A percentile compares a stretch with the other conserved stretches of the same genome.
phyloP scores from a whole-genome alignment of 2,329 filamentous ascomycete species.

The Byssothecium circinans region DNA sequence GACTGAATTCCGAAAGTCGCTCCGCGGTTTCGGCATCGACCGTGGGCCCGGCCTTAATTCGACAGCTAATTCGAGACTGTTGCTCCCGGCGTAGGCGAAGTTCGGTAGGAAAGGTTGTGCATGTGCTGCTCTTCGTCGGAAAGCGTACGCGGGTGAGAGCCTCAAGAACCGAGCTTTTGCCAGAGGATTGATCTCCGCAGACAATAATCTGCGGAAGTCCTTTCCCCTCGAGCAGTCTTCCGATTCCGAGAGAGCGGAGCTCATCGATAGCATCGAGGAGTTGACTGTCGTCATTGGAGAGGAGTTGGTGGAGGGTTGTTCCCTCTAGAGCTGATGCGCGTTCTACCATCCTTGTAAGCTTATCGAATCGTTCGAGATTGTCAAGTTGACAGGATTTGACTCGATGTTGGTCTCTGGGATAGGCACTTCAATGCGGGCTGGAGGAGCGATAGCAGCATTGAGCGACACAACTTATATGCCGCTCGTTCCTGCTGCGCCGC shows the following conservation, averaged over 20 bases:
- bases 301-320: constrained; percentile 17
- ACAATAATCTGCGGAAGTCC: constrained; percentile 35
- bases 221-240: constrained; percentile 25
- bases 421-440: constrained; percentile 5
- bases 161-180: constrained; percentile 65
- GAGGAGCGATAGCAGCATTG: constrained; percentile 3
- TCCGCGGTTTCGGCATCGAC: constrained; percentile 7
- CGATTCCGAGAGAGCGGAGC: constrained; percentile 52
- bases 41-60: constrained; percentile 5
- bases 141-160: constrained; percentile 63
- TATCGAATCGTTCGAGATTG: constrained; percentile 5
- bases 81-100: constrained; percentile 53
- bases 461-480: constrained; percentile 3
- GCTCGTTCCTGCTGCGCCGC: constrained; percentile 5
- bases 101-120: constrained; percentile 63
- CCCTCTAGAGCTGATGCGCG: constrained; percentile 9
- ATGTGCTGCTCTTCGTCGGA: constrained; percentile 55
- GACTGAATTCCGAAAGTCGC: constrained; percentile 17
- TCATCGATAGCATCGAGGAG: constrained; percentile 56
- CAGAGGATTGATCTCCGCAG: constrained; percentile 50
- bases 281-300: constrained; percentile 36
- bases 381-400: constrained; percentile 5
- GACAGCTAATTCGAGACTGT: constrained; percentile 32
- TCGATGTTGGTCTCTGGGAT: constrained; percentile 6
- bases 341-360: constrained; percentile 5